A percentile compares a stretch with the other conserved stretches of the same genome.
Conservation (phyloP, 1,139 yeast genomes). For the Saccharomyces hybrid region DNA sequence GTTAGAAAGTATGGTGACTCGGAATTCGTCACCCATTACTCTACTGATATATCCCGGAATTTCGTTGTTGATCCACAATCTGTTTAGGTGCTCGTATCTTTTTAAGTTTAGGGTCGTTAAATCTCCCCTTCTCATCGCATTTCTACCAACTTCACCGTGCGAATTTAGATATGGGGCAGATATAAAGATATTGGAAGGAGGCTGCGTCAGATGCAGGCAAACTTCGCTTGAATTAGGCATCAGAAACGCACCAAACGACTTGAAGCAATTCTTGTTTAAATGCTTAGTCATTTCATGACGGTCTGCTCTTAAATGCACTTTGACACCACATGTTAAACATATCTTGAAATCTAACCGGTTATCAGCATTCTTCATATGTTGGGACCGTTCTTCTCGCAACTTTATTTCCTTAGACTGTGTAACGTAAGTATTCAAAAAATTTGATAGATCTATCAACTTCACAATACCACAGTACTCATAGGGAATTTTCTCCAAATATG, state of each 20-base stretch:
- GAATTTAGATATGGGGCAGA: conserved; percentile 63
- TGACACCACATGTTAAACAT: conserved; percentile 38
- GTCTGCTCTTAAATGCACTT: conserved; percentile 32
- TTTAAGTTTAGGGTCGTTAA: conserved; percentile 44
- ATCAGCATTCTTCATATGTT: conserved; percentile 20
- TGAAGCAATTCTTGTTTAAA: conserved; percentile 26
- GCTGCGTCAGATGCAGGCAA: conserved; percentile 33
- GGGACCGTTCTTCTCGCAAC: conserved; percentile 25
- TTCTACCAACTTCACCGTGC: conserved; percentile 64
- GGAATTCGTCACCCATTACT: conserved; percentile 32
- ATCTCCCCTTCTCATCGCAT: conserved; percentile 45
- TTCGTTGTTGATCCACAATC: conserved; percentile 53
- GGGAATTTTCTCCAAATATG: conserved; percentile 17
- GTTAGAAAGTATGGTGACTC: conserved; percentile 27
- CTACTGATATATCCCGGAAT: conserved; percentile 37
- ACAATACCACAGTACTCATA: conserved; percentile 62
- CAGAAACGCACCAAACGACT: conserved; percentile 39
- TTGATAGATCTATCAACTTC: conserved; percentile 55
- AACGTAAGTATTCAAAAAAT: conserved; percentile 61
- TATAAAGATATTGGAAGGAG: conserved; percentile 34
- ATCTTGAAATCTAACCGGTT: conserved; percentile 36
- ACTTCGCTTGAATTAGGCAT: conserved; percentile 38
- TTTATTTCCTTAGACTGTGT: conserved; percentile 36
- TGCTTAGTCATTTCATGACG: conserved; percentile 33
- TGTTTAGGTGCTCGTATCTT: conserved; percentile 50